A percentile compares a stretch with the other conserved stretches of the same genome.
phyloP scores from a whole-genome alignment of 1,284 basidiomycete species.

The Apiotrichum domesticum region DNA sequence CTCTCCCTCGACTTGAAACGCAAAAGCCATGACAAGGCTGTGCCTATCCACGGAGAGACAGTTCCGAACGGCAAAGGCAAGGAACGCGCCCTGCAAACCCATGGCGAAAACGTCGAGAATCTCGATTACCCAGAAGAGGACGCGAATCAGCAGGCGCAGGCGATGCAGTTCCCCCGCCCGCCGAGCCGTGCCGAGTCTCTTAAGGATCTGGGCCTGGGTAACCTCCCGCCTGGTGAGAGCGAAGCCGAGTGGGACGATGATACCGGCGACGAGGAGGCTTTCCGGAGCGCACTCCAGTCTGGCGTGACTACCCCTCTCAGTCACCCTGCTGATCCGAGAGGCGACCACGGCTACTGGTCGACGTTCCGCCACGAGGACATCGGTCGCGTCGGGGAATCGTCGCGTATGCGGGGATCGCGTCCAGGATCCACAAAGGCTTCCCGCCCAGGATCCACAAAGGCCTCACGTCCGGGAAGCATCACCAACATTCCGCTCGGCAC shows the following conservation, averaged over 20 bases:
- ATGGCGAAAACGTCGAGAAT: neutral
- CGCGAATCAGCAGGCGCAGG: no score
- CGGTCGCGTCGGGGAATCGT: neutral
- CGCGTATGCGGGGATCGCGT: neutral
- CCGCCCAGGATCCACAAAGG: no score
- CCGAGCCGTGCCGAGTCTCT: neutral
- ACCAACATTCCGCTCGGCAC: neutral
- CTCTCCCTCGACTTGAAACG: no score
- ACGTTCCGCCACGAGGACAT: neutral
- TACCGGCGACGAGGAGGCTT: neutral
- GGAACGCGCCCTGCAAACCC: no score
- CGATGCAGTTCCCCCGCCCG: neutral
- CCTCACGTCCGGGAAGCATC: neutral
- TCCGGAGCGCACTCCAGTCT: neutral
- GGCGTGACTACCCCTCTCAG: neutral
- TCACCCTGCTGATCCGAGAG: slow-evolving; percentile 1
- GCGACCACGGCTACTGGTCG: slow-evolving; percentile 3
- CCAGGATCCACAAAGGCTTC: neutral
- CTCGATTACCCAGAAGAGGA: no score
- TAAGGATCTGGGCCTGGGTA: neutral
- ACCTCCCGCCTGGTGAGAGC: neutral
- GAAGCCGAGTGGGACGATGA: slow-evolving; percentile 4
- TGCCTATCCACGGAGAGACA: no score
- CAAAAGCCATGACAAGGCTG: no score
- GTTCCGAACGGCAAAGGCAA: no score